phyloP scores from a whole-genome alignment of 78 protist species.

The Dictyostelium intermedium region DNA sequence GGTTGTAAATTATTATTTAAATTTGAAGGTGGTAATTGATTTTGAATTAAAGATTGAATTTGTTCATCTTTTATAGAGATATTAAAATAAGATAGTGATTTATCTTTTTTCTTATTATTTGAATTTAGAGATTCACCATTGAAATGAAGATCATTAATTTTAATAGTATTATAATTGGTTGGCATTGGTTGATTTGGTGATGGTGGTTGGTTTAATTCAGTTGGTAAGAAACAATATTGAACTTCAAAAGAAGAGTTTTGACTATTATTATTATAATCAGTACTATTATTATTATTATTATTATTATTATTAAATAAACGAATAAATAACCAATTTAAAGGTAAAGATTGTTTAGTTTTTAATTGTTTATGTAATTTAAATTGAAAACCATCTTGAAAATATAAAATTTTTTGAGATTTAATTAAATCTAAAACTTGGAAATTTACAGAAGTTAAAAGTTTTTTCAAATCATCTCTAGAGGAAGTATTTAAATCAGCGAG shows the following conservation, averaged over 20 bases:
- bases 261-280: neutral
- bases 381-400: slow-evolving; percentile 13
- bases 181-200: neutral
- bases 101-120: slow-evolving; percentile 2
- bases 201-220: neutral
- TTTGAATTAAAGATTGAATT: neutral
- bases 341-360: slow-evolving; percentile 4
- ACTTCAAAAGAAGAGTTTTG: neutral
- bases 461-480: slow-evolving; percentile 48
- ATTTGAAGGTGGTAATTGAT: neutral
- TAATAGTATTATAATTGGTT: neutral
- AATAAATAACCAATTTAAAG: slow-evolving; percentile 2
- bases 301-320: neutral
- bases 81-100: neutral
- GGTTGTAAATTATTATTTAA: neutral
- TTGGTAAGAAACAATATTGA: neutral
- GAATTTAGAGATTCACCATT: neutral
- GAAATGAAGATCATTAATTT: neutral
- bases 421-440: neutral
- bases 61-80: neutral
- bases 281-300: neutral
- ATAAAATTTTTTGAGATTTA: slow-evolving; percentile 2
- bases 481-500: neutral
- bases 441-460: neutral
- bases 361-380: slow-evolving; percentile 48